Conservation (phyloP, 805 yeast species). For the Yueomyces sp. region DNA sequence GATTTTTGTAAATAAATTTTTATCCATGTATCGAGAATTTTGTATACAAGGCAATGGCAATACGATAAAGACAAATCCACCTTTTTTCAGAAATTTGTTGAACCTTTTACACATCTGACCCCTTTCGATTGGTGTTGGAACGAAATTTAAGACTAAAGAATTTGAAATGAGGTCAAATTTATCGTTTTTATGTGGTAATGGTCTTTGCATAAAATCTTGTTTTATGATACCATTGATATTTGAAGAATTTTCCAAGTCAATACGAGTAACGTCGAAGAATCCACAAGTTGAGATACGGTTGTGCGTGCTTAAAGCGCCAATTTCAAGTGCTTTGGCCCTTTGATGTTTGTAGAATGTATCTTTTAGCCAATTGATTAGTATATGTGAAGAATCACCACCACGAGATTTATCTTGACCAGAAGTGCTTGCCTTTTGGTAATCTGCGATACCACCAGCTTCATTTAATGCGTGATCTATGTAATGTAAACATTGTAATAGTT, state of each 20-base stretch:
- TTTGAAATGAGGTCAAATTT: slow-evolving; percentile 62
- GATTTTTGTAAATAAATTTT: slow-evolving; percentile 29
- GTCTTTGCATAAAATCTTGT: slow-evolving; percentile 78
- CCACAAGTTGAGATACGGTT: slow-evolving; percentile 54
- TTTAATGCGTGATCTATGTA: slow-evolving; percentile 49
- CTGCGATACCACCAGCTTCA: slow-evolving; percentile 60
- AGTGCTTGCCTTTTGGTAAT: slow-evolving; percentile 75
- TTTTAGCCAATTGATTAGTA: slow-evolving; percentile 60
- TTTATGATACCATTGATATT: slow-evolving; percentile 48
- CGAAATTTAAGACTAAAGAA: slow-evolving; percentile 80
- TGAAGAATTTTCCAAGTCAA: slow-evolving; percentile 67
- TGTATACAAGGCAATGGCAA: slow-evolving; percentile 76
- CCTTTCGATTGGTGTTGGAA: slow-evolving; percentile 53
- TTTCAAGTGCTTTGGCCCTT: slow-evolving; percentile 46
- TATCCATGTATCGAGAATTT: slow-evolving; percentile 69
- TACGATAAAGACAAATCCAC: slow-evolving; percentile 49
- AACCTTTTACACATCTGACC: slow-evolving; percentile 68
- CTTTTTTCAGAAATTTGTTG: slow-evolving; percentile 36
- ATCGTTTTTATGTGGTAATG: slow-evolving; percentile 36
- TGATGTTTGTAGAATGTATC: not conserved
- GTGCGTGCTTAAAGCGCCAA: slow-evolving; percentile 63
- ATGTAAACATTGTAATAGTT: slow-evolving; percentile 26
- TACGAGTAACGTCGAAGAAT: slow-evolving; percentile 42
- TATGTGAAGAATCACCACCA: slow-evolving; percentile 88
- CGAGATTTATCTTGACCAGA: slow-evolving; percentile 66